Evolutionary conservation across 2,329 filamentous ascomycete genomes (phyloP), one percentile per base, ranked within the genome.

Genomic region (Fusarium proliferatum): DNA sequence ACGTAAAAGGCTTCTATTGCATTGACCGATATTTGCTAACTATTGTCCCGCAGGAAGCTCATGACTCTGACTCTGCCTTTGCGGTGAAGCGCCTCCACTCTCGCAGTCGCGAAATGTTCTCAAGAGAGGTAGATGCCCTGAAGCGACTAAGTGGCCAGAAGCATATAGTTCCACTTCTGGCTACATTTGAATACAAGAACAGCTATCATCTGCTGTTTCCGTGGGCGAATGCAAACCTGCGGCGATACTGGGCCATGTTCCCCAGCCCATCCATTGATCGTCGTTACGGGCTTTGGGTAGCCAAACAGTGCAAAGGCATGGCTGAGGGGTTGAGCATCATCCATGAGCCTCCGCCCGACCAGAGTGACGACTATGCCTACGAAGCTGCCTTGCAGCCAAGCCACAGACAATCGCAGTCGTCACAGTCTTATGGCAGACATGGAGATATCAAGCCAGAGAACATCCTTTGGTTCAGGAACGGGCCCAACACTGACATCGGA

Each of bases 201-300:
- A 56, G 53, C 53, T 56, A 56, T 36, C 38, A 61, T n/a, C 58
- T 45, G 5, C 9, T 53, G 4, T 53, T 61, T 30, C 58, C 38
- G 6, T 52, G n/a, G 30, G 58, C 46, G 8, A 61, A 61, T 42
- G 38, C 46, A 28, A 52, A 43, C 46, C 46, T 61, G 12, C 38
- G 46, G 41, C 17, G 58, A 17, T 61, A 52, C 30, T 61, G 46
- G 58, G n/a, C 38, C n/a, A 61, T 61, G 38, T 61, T 61, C 28
- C 58, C 38, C 12, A 52, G 43, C 38, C 46, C 46, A 16, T 61
- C 58, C 2, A 43, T 41, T 2, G 38, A 61, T 36, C 28, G 38
- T 3, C 58, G 45, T 39, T 52, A 61, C 3, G 46, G 58, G 8
- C 45, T 61, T 3, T 61, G n/a, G 58, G 58, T 61, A 36, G 46